These are phyloP conservation scores for Rostrohypoxylon terebratum DNA, from an alignment of 495 filamentous ascomycete genomes.

Conservation along the genomic window DNA sequence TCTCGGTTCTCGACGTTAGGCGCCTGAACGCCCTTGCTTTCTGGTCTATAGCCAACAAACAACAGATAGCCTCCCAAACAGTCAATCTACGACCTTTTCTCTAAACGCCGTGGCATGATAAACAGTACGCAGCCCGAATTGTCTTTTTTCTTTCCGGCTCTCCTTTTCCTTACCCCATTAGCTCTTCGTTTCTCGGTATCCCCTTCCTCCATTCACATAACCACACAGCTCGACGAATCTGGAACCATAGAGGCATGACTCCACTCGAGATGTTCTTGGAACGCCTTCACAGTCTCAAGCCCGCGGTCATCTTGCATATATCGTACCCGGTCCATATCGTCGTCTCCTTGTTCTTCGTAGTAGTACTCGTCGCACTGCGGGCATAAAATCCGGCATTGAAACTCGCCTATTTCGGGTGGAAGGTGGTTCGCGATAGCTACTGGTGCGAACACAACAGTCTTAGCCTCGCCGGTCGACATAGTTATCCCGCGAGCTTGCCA, in stretches of 20 bases:
- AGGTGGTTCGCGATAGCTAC: conserved; percentile 63
- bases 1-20: not conserved
- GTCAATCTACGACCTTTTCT: conserved; percentile 3
- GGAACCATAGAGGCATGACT: conserved; percentile 54
- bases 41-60: conserved; percentile 3
- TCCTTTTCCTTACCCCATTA: not conserved
- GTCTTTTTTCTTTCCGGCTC: not conserved
- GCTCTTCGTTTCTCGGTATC: not conserved
- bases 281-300: conserved; percentile 54
- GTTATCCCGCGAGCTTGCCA: conserved; percentile 43
- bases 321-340: conserved; percentile 54
- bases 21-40: conserved; percentile 27
- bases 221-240: conserved; percentile 41
- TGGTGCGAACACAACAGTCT: conserved; percentile 61
- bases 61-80: not conserved
- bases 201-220: conserved; percentile 53
- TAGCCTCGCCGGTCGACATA: conserved; percentile 48
- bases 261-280: conserved; percentile 63
- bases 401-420: conserved; percentile 55
- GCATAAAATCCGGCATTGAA: conserved; percentile 57
- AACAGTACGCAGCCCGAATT: not conserved
- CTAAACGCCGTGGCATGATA: conserved; percentile 3
- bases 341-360: conserved; percentile 59
- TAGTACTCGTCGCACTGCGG: conserved; percentile 63
- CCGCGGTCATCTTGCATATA: conserved; percentile 58